Conservation (phyloP, 495 filamentous ascomycete species). For the Penicillium subrubescens region DNA sequence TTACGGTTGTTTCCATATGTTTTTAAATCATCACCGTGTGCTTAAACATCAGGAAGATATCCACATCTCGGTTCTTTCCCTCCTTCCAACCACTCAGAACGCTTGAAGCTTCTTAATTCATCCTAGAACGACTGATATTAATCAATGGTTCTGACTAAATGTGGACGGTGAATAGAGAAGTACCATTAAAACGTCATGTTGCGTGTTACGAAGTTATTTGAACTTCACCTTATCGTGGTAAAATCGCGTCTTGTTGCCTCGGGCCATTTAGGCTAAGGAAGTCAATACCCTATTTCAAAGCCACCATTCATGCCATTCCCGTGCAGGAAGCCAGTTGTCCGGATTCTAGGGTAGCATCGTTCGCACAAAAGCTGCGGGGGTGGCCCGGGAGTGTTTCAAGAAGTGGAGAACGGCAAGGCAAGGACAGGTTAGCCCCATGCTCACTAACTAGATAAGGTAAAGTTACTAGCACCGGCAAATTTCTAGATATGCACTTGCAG, state of each 20-base stretch:
- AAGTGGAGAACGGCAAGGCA: not conserved
- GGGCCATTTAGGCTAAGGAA: not conserved
- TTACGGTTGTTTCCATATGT: too few species aligned
- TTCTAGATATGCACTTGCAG: not conserved
- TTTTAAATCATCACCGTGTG: too few species aligned
- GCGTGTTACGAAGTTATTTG: not conserved
- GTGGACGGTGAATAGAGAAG: too few species aligned
- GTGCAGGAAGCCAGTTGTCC: not conserved
- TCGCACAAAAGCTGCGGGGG: not conserved
- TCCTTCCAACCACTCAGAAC: too few species aligned
- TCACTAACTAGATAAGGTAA: not conserved
- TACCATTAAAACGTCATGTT: too few species aligned
- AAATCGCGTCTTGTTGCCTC: not conserved
- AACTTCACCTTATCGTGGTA: not conserved
- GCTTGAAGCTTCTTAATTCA: too few species aligned
- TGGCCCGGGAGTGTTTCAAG: not conserved
- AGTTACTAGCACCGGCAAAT: not conserved
- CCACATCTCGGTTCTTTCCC: too few species aligned
- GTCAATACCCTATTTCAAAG: not conserved
- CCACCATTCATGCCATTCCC: not conserved
- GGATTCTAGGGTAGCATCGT: not conserved
- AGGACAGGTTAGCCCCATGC: not conserved
- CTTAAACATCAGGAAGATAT: too few species aligned
- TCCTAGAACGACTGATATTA: too few species aligned
- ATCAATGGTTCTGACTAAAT: too few species aligned